phyloP scores from a whole-genome alignment of 495 filamentous ascomycete species.

The Podospora appendiculata region DNA sequence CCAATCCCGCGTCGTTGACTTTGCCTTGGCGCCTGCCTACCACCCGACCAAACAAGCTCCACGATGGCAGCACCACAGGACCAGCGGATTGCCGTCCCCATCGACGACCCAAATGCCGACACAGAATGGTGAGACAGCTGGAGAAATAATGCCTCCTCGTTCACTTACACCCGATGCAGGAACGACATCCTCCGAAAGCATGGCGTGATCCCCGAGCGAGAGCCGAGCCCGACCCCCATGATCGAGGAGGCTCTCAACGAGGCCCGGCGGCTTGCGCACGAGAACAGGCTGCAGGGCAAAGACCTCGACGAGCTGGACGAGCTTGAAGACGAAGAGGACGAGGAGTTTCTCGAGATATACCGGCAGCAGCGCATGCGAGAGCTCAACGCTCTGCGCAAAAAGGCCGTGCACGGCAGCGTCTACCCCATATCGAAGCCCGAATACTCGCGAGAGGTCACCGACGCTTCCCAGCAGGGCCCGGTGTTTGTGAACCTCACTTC shows the following conservation, averaged over 20 bases:
- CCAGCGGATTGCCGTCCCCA: constrained; percentile 62
- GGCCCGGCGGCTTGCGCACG: constrained; percentile 70
- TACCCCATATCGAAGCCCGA: constrained; percentile 92
- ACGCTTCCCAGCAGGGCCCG: constrained; percentile 62
- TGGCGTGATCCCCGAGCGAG: constrained; percentile 91
- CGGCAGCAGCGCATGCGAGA: constrained; percentile 78
- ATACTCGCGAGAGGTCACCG: constrained; percentile 86
- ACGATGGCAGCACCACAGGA: constrained; percentile 70
- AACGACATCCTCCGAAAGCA: constrained; percentile 98
- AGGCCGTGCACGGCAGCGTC: constrained; percentile 76
- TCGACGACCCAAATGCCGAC: constrained; percentile 92
- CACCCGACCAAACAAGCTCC: not conserved
- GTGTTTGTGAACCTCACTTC: constrained; percentile 86
- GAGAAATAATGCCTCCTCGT: too few species aligned
- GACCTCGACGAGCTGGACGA: constrained; percentile 88
- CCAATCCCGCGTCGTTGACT: too few species aligned
- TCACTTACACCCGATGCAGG: constrained; percentile 41
- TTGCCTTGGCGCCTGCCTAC: too few species aligned
- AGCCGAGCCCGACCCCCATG: constrained; percentile 83
- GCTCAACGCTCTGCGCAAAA: constrained; percentile 62
- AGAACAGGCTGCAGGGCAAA: constrained; percentile 87
- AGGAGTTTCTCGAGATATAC: constrained; percentile 81
- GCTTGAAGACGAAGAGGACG: constrained; percentile 88
- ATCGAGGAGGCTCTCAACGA: constrained; percentile 92
- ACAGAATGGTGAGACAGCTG: constrained; percentile 74